These are phyloP conservation scores for Waltergamsia citrina DNA, from an alignment of 2,329 filamentous ascomycete genomes.

Conservation along the genomic window DNA sequence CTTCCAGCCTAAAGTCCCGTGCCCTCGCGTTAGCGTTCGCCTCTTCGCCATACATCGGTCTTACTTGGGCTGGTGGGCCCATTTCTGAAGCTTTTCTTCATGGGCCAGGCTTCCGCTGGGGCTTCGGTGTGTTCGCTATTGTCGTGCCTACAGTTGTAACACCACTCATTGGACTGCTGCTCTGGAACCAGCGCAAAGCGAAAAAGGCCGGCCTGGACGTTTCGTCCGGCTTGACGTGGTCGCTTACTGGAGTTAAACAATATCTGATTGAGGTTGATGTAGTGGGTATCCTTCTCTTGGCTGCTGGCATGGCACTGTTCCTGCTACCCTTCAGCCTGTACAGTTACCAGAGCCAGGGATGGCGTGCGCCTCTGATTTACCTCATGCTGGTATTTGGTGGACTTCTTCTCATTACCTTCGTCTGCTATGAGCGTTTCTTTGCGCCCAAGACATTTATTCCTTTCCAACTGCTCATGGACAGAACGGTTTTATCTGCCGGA, in stretches of 20 bases:
- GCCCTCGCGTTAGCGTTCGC: conserved; percentile 26
- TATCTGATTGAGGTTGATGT: conserved; percentile 49
- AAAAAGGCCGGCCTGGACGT: conserved; percentile 9
- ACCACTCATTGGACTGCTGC: conserved; percentile 44
- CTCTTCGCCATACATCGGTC: conserved; percentile 51
- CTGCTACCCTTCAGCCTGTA: conserved; percentile 56
- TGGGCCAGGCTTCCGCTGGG: conserved; percentile 39
- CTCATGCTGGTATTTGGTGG: conserved; percentile 53
- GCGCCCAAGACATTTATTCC: conserved; percentile 49
- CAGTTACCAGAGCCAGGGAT: conserved; percentile 33
- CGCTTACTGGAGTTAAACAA: conserved; percentile 1
- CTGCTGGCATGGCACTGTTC: conserved; percentile 47
- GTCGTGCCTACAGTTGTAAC: conserved; percentile 47
- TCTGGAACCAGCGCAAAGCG: conserved; percentile 43
- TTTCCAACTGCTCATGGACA: conserved; percentile 37
- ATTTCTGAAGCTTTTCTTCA: conserved; percentile 41
- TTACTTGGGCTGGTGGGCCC: conserved; percentile 49
- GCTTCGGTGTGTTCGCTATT: conserved; percentile 38
- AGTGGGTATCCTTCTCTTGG: conserved; percentile 47
- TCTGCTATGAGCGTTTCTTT: conserved; percentile 46
- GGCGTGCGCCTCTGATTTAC: conserved; percentile 44
- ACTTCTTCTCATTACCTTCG: conserved; percentile 43
- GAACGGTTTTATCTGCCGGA: conserved; percentile 27
- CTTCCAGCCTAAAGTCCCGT: conserved; percentile 53
- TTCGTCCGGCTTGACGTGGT: not conserved